Conservation (phyloP, 371 early-diverging fungal genomes). For the Batkoa obscura region DNA sequence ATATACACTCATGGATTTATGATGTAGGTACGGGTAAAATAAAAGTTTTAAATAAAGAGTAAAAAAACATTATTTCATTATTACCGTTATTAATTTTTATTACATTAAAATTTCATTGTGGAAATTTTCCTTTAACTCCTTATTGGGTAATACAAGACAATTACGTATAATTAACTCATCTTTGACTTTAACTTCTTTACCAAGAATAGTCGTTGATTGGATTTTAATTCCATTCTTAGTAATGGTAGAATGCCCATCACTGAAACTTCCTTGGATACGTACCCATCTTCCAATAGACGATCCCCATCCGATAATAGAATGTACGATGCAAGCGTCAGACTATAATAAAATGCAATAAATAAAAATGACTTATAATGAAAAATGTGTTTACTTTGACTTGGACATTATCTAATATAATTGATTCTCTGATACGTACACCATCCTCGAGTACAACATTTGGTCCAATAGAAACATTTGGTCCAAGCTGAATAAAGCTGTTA, state of each 20-base stretch:
- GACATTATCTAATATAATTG: slow-evolving; percentile 87
- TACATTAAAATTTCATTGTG: slow-evolving; percentile 93
- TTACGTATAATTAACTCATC: slow-evolving; percentile 86
- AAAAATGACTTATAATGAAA: not conserved
- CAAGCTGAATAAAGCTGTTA: slow-evolving; percentile 30
- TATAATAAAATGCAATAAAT: not conserved
- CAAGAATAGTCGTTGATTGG: slow-evolving; percentile 78
- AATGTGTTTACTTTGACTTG: slow-evolving; percentile 56
- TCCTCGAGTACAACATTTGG: slow-evolving; percentile 82
- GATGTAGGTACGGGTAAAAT: slow-evolving; percentile 38
- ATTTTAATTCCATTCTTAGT: slow-evolving; percentile 78
- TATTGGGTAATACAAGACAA: slow-evolving; percentile 92
- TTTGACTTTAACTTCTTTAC: slow-evolving; percentile 71
- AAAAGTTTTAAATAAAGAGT: not conserved
- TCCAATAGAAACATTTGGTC: slow-evolving; percentile 91
- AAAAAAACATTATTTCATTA: too few relatives aligned
- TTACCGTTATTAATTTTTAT: not conserved
- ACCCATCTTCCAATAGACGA: slow-evolving; percentile 84
- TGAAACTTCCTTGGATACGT: slow-evolving; percentile 73
- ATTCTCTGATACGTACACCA: slow-evolving; percentile 87
- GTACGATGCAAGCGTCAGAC: slow-evolving; percentile 45
- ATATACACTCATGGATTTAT: slow-evolving; percentile 72
- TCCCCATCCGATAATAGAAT: slow-evolving; percentile 92
- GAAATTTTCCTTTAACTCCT: slow-evolving; percentile 74
- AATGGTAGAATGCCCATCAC: slow-evolving; percentile 33